Conservation (phyloP, 2,329 filamentous ascomycete species). For the Paecilomyces niveus region DNA sequence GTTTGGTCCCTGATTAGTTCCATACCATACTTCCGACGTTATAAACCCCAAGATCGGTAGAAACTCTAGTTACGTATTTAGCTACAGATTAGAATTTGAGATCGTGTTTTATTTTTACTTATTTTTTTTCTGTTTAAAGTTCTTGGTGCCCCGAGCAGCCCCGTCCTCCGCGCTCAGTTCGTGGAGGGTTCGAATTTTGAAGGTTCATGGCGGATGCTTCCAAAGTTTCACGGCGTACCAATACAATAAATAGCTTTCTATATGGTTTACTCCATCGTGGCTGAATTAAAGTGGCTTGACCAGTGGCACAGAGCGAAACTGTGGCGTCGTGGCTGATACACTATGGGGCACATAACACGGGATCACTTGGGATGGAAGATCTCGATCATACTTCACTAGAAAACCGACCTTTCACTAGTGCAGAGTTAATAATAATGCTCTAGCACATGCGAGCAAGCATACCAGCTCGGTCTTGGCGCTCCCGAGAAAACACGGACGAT, state of each 20-base stretch:
- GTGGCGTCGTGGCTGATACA: neutral
- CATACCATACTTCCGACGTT: too few relatives aligned
- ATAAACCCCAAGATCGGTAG: neutral
- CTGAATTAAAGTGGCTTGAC: neutral
- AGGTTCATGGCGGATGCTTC: neutral
- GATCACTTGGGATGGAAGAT: neutral
- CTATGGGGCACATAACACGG: neutral
- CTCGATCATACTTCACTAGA: neutral
- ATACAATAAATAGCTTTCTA: neutral
- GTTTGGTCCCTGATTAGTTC: too few relatives aligned
- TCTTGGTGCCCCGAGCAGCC: neutral
- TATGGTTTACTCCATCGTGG: neutral
- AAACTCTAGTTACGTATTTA: neutral
- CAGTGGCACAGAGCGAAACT: neutral
- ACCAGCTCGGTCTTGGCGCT: neutral
- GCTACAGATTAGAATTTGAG: neutral
- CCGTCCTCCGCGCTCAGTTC: neutral
- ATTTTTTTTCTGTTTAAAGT: neutral
- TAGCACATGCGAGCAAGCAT: neutral
- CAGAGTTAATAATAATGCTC: neutral
- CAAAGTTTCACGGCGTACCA: neutral
- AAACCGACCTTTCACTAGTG: neutral
- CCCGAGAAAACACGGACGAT: neutral
- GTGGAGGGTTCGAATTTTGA: neutral
- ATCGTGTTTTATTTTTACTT: neutral